Base-by-base conservation (phyloP, 345 rosid genomes). In the Eucalyptus viminalis region DNA sequence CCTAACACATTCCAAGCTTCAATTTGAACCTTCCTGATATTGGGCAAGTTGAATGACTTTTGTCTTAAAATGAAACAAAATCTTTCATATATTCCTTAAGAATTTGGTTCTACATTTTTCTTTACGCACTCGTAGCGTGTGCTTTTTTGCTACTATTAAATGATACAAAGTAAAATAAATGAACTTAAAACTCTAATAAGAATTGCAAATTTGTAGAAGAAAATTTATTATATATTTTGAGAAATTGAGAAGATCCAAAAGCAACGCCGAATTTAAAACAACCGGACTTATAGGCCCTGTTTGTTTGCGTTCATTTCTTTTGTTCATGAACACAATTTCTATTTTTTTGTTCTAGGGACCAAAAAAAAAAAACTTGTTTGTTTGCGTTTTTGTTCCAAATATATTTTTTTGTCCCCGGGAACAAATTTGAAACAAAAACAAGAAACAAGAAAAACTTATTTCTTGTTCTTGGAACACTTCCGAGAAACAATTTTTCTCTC, bases 81-180 rank as follows among this genome's bases (percentile, higher is more conserved):
- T 65, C 76, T 65, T n/a, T 65, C 2, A 8, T 14, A 65, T 8
- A 65, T n/a, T 14, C 19, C 76, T n/a, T 65, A 14, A 65, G 34
- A n/a, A 27, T 27, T 27, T 62, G 69, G 69, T 62, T 62, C 34
- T 65, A 65, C 21, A 4, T 65, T 65, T 65, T 65, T 65, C 76
- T 65, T 65, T 65, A n/a, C 10, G 5, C 19, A 0, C 19, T n/a
- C 3, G 17, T 14, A 65, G 21, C 2, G 21, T 0, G 11, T 65
- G 76, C 21, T 65, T 65, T 15, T 65, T n/a, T n/a, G 9, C 2
- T n/a, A 14, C 21, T 65, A 65, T 14, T 4, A n/a, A 65, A n/a
- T n/a, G 37, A 65, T 65, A n/a, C n/a, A 65, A 65, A n/a, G 11
- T 14, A 65, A 65, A 65, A 8, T n/a, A 62, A n/a, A n/a, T 65